Percentiles rank a stretch among this genome's conserved stretches.
Conservation (phyloP, 441 rosid species). For the Pelargonium australe region DNA sequence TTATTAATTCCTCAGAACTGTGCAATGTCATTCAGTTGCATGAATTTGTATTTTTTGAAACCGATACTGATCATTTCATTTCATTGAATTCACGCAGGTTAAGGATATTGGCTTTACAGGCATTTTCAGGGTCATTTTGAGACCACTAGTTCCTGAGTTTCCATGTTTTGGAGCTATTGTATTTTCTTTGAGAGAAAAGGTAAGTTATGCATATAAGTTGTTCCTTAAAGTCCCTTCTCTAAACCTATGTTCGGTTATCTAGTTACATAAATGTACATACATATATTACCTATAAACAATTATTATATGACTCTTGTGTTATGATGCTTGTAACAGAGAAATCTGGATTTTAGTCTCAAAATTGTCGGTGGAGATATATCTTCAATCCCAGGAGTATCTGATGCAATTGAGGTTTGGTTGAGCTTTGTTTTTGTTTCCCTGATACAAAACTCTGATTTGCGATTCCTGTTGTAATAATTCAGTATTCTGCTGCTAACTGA, state of each 20-base stretch:
- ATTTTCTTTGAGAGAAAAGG: conserved; percentile 79
- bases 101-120: conserved; percentile 88
- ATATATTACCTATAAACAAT: no score
- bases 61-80: conserved; percentile 1
- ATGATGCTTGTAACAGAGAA: conserved; percentile 44
- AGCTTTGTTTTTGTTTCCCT: neutral
- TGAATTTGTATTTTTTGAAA: no score
- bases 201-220: conserved; percentile 11
- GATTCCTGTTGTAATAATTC: neutral
- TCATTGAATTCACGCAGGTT: conserved; percentile 38
- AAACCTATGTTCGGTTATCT: no score
- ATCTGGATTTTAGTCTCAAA: conserved; percentile 69
- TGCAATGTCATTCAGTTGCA: no score
- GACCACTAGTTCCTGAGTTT: conserved; percentile 67
- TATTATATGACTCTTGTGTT: conserved; percentile 10
- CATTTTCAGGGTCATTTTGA: conserved; percentile 84
- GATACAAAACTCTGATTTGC: neutral
- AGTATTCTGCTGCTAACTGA: neutral
- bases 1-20: neutral
- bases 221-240: neutral
- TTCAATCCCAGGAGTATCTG: conserved; percentile 72
- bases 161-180: conserved; percentile 93
- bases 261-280: no score
- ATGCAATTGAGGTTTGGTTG: conserved; percentile 68
- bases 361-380: conserved; percentile 78